phyloP scores from a whole-genome alignment of 306 rosid species.

The Amphicarpaea edgeworthii region DNA sequence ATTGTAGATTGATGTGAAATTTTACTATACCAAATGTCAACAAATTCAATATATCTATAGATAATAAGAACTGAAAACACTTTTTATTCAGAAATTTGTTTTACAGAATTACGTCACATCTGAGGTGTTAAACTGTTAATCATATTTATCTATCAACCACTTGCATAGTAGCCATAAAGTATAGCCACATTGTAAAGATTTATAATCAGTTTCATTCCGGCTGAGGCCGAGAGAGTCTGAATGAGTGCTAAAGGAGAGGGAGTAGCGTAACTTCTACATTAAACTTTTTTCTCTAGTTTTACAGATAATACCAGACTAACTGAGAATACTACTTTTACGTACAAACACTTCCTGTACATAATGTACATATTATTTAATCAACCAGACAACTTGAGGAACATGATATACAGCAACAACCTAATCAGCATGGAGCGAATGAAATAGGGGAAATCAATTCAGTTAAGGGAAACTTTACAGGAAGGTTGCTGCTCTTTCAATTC shows the following conservation, averaged over 20 bases:
- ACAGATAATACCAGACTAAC: constrained; percentile 21
- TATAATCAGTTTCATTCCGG: neutral
- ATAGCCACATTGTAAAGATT: too few relatives aligned
- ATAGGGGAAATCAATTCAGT: constrained; percentile 42
- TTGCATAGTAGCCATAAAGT: too few relatives aligned
- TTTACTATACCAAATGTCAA: too few relatives aligned
- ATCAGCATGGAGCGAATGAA: constrained; percentile 36
- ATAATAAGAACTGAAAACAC: too few relatives aligned
- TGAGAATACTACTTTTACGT: constrained; percentile 41
- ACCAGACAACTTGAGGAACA: constrained; percentile 47
- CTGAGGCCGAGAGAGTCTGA: neutral
- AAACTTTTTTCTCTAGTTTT: constrained; percentile 31
- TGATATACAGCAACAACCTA: constrained; percentile 54
- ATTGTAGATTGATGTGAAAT: too few relatives aligned
- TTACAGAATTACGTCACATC: too few relatives aligned
- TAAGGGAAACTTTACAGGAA: constrained; percentile 52
- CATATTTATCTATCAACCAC: too few relatives aligned
- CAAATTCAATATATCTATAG: too few relatives aligned
- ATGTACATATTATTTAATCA: constrained; percentile 57
- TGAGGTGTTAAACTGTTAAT: too few relatives aligned
- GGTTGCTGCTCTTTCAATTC: constrained; percentile 51
- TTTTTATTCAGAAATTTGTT: too few relatives aligned
- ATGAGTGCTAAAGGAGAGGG: neutral
- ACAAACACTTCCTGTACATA: constrained; percentile 61
- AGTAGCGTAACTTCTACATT: constrained; percentile 15